Conservation (phyloP, 257 asterid species). For the Solanum rostratum region DNA sequence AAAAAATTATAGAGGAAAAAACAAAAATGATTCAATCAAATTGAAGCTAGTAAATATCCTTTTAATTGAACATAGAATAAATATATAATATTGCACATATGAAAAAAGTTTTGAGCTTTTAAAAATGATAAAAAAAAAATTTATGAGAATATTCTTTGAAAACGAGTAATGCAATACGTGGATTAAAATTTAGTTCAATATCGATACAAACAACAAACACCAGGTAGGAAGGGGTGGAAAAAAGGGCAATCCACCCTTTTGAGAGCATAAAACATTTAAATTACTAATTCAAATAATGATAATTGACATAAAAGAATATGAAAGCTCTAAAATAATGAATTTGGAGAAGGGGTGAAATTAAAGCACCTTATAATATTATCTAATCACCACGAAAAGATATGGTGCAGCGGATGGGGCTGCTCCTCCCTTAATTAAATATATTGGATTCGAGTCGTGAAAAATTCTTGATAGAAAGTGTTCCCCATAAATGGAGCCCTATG, state of each 20-base stretch:
- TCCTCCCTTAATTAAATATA: too few species aligned
- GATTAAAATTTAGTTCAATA: too few species aligned
- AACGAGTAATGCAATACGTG: too few species aligned
- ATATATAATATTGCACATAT: neutral
- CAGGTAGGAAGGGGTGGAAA: too few species aligned
- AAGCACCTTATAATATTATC: too few species aligned
- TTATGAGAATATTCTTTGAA: too few species aligned
- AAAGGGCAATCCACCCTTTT: neutral
- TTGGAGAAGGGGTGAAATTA: neutral
- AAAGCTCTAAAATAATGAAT: neutral
- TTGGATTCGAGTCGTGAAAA: too few species aligned
- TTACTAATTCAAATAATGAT: neutral
- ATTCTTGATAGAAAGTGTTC: accelerated
- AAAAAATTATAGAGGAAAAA: neutral
- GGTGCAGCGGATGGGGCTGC: accelerated
- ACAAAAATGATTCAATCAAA: neutral
- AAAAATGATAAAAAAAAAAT: too few species aligned
- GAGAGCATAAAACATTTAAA: neutral
- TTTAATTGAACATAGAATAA: neutral
- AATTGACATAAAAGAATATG: neutral
- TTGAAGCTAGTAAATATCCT: neutral
- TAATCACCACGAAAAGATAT: too few species aligned
- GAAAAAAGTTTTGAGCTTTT: neutral
- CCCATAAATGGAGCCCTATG: too few species aligned
- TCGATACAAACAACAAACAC: too few species aligned